Evolutionary conservation across 495 filamentous ascomycete genomes (phyloP).

Genomic region (Apodospora peruviana): DNA sequence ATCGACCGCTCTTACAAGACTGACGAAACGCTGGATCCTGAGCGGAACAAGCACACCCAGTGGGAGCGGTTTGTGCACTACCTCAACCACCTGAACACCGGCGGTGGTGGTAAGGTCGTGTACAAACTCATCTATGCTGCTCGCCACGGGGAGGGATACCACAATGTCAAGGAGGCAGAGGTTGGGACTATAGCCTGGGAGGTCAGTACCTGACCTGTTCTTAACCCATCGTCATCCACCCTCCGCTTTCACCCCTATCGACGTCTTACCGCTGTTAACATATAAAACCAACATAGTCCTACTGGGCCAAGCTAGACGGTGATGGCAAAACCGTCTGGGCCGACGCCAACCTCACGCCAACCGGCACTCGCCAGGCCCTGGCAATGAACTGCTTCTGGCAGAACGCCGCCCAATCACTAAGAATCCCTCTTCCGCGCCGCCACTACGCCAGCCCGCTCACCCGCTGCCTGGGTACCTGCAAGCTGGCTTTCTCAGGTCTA

Average conservation of each 20-base stretch:
- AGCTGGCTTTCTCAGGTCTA: conserved; percentile 54
- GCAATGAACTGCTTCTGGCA: conserved; percentile 61
- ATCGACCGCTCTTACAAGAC: conserved; percentile 23
- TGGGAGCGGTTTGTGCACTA: conserved; percentile 30
- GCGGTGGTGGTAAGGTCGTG: conserved; percentile 1
- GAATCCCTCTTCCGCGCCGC: conserved; percentile 57
- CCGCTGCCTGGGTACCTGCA: conserved; percentile 61
- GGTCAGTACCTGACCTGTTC: conserved; percentile 17
- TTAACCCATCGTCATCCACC: neutral
- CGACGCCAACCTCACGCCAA: conserved; percentile 61
- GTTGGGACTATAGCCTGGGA: conserved; percentile 29
- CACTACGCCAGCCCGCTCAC: conserved; percentile 67
- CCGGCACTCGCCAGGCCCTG: conserved; percentile 57
- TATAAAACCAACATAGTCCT: conserved; percentile 22
- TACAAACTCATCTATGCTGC: conserved; percentile 31
- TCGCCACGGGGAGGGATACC: conserved; percentile 32
- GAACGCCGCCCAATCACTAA: too few relatives aligned
- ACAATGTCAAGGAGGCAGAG: conserved; percentile 31
- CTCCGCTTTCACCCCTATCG: too few relatives aligned
- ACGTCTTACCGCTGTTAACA: neutral
- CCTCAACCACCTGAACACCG: conserved; percentile 21
- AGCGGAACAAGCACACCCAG: conserved; percentile 9
- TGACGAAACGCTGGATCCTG: conserved; percentile 16
- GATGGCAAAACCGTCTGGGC: conserved; percentile 62
- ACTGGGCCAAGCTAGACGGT: conserved; percentile 66